phyloP scores from a whole-genome alignment of 2,329 filamentous ascomycete genomes.

The Pseudogymnoascus sp. region DNA sequence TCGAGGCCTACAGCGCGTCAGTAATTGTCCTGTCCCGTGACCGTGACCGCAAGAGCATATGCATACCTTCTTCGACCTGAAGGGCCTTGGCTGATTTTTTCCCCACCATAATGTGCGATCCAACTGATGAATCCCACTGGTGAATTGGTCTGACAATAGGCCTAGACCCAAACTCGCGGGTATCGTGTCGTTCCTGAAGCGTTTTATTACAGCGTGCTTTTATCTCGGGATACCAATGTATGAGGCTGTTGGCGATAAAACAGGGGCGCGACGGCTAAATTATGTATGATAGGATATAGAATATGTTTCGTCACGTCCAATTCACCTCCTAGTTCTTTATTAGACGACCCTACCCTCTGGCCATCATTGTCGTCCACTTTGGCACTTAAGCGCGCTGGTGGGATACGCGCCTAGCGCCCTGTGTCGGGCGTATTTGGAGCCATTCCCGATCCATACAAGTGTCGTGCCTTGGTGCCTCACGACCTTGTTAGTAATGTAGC shows the following conservation, averaged over 20 bases:
- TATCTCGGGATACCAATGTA: neutral
- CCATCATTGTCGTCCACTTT: constrained; percentile 8
- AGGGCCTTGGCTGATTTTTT: constrained; percentile 32
- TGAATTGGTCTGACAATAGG: neutral
- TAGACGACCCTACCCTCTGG: neutral
- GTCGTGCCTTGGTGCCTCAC: constrained; percentile 1
- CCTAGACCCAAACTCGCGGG: neutral
- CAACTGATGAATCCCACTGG: neutral
- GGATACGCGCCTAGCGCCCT: constrained; percentile 7
- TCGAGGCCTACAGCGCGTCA: constrained; percentile 61
- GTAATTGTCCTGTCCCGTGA: constrained; percentile 9
- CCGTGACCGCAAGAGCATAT: constrained; percentile 1
- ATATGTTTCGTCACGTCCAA: constrained; percentile 6
- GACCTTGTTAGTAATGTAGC: neutral
- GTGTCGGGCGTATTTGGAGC: constrained; percentile 1
- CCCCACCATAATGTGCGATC: constrained; percentile 25
- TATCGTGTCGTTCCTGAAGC: neutral
- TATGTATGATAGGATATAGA: constrained; percentile 6
- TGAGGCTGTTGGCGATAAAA: neutral
- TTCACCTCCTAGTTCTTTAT: constrained; percentile 4
- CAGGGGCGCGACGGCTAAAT: neutral
- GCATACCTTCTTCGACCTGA: constrained; percentile 29
- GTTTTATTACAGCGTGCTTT: constrained; percentile 1
- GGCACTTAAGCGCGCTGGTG: constrained; percentile 8
- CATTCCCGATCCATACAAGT: constrained; percentile 6